Conservation (phyloP, 2,329 filamentous ascomycete species). For the Tolypocladium pustulatum region DNA sequence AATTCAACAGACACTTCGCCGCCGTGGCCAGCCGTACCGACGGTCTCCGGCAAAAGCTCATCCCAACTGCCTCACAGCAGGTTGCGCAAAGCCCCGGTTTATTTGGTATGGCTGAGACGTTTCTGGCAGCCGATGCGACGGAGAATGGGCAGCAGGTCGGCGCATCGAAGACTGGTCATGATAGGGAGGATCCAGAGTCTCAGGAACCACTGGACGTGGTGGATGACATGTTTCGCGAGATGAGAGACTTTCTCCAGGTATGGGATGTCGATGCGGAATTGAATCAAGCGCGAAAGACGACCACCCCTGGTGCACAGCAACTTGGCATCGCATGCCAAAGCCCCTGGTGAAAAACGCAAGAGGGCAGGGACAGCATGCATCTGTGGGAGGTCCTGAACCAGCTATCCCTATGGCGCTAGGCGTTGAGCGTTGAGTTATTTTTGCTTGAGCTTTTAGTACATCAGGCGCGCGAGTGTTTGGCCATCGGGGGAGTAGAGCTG, state of each 20-base stretch:
- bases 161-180: not conserved
- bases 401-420: no score
- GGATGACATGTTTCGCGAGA: constrained; percentile 25
- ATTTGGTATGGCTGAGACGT: constrained; percentile 14
- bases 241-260: constrained; percentile 22
- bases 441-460: not conserved
- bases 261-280: constrained; percentile 27
- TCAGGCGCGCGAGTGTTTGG: not conserved
- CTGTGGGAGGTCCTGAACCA: no score
- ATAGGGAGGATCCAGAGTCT: constrained; percentile 5
- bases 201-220: constrained; percentile 24
- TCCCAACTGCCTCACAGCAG: constrained; percentile 31
- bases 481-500: not conserved
- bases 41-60: constrained; percentile 19
- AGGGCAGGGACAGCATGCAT: not conserved
- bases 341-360: constrained; percentile 11
- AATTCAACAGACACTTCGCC: constrained; percentile 38
- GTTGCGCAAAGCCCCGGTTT: constrained; percentile 12
- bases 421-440: not conserved
- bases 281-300: constrained; percentile 14
- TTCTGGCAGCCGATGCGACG: constrained; percentile 13
- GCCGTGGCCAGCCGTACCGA: constrained; percentile 26
- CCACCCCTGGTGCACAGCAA: constrained; percentile 3
- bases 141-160: not conserved
- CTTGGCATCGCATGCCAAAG: constrained; percentile 8